These are phyloP conservation scores for Tilletia indica DNA, from an alignment of 1,284 basidiomycete species.

Conservation along the genomic window DNA sequence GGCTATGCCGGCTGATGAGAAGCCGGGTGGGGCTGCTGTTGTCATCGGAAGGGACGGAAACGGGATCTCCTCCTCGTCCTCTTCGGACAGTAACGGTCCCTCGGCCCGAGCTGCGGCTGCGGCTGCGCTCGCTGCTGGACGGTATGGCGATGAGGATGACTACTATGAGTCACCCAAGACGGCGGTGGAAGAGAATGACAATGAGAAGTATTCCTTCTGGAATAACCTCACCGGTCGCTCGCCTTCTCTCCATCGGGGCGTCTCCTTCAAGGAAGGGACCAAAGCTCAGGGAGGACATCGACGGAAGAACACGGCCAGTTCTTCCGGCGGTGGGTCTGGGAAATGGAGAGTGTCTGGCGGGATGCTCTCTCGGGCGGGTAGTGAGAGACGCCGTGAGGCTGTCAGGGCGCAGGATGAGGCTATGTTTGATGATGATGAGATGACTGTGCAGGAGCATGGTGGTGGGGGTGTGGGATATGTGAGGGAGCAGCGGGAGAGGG, in stretches of 20 bases:
- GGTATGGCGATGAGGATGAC: too few relatives aligned
- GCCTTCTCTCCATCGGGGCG: neutral
- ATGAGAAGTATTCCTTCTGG: neutral
- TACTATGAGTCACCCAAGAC: too few relatives aligned
- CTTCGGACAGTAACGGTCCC: too few relatives aligned
- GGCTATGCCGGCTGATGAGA: too few relatives aligned
- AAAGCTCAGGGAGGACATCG: neutral
- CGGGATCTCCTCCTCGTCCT: too few relatives aligned
- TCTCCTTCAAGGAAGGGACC: constrained; percentile 10
- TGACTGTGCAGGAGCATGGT: constrained; percentile 8
- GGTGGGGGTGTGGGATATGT: neutral
- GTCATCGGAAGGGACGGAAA: too few relatives aligned
- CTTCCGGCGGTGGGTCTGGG: neutral
- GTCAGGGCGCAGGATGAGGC: neutral
- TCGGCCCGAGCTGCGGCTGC: too few relatives aligned
- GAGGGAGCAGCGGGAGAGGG: too few relatives aligned
- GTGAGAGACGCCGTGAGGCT: neutral
- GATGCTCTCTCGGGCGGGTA: neutral
- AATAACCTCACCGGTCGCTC: neutral
- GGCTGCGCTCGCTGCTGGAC: too few relatives aligned
- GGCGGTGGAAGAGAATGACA: neutral
- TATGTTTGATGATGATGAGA: constrained; percentile 12
- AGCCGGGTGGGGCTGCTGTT: too few relatives aligned
- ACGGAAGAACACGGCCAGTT: neutral
- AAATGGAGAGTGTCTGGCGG: neutral